Conservation (phyloP, 2,329 filamentous ascomycete genomes). For the Monosporascus cannonballus region DNA sequence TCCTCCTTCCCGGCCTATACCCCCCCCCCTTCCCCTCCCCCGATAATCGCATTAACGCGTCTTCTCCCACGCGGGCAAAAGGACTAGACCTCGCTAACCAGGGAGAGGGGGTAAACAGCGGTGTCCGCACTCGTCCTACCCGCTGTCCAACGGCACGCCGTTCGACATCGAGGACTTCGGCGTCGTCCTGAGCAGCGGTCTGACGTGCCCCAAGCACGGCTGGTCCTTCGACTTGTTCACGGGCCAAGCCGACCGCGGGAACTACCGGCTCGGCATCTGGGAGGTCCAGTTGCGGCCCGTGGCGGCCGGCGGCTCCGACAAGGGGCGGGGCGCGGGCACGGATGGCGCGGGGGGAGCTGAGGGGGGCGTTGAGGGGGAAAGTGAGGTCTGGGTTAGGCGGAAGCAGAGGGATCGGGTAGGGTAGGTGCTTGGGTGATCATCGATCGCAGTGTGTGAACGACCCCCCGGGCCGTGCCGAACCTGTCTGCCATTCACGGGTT, state of each 20-base stretch:
- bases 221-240: conserved; percentile 68
- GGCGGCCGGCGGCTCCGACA: not conserved
- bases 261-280: conserved; percentile 57
- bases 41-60: not conserved
- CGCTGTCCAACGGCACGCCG: conserved; percentile 54
- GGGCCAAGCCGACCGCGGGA: conserved; percentile 54
- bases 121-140: conserved; percentile 64
- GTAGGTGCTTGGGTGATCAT: too few relatives aligned
- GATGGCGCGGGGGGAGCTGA: not conserved
- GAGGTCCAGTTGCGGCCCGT: conserved; percentile 49
- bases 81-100: too few relatives aligned
- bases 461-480: too few relatives aligned
- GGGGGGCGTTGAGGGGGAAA: conserved; percentile 1
- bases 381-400: conserved; percentile 26
- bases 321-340: not conserved
- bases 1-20: not conserved
- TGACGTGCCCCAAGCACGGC: conserved; percentile 62
- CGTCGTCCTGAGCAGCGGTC: conserved; percentile 52
- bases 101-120: conserved; percentile 31
- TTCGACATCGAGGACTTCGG: conserved; percentile 74
- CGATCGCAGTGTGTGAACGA: too few relatives aligned
- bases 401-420: conserved; percentile 25
- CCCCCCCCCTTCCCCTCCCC: not conserved
- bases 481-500: too few relatives aligned
- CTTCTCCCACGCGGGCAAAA: too few relatives aligned